A percentile compares a stretch with the other conserved stretches of the same genome.
phyloP scores from a whole-genome alignment of 129 eudicot genomes.

The Chrysanthemum makinoi region DNA sequence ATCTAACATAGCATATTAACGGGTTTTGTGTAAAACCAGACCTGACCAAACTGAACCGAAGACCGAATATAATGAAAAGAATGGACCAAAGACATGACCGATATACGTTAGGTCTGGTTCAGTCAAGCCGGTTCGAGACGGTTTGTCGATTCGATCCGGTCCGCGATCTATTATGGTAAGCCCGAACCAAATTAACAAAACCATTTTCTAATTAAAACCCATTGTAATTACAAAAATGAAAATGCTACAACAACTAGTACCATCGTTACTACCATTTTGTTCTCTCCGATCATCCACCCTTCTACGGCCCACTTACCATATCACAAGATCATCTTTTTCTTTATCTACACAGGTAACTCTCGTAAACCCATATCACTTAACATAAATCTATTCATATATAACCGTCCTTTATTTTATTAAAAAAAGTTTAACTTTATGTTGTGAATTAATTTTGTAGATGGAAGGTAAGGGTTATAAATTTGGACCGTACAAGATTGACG shows the following conservation, averaged over 20 bases:
- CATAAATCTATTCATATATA: too few relatives aligned
- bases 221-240: constrained; percentile 7
- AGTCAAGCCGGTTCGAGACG: too few relatives aligned
- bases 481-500: constrained; percentile 72
- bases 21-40: too few relatives aligned
- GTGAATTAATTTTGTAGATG: constrained; percentile 41
- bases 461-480: constrained; percentile 45
- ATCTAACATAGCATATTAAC: too few relatives aligned
- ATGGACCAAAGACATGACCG: too few relatives aligned
- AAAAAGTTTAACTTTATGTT: too few relatives aligned
- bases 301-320: constrained; percentile 10
- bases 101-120: too few relatives aligned
- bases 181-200: background rate
- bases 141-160: too few relatives aligned
- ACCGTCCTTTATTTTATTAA: too few relatives aligned
- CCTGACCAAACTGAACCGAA: too few relatives aligned
- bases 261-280: constrained; percentile 15
- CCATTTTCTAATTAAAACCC: background rate
- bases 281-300: constrained; percentile 22
- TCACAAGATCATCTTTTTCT: constrained; percentile 32
- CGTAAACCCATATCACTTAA: background rate
- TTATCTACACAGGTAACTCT: constrained; percentile 27
- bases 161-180: background rate
- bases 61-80: too few relatives aligned
- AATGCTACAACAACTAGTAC: constrained; percentile 16